Evolutionary conservation across 805 yeast genomes (phyloP).

Genomic region (Tanozyma kutaoensis): DNA sequence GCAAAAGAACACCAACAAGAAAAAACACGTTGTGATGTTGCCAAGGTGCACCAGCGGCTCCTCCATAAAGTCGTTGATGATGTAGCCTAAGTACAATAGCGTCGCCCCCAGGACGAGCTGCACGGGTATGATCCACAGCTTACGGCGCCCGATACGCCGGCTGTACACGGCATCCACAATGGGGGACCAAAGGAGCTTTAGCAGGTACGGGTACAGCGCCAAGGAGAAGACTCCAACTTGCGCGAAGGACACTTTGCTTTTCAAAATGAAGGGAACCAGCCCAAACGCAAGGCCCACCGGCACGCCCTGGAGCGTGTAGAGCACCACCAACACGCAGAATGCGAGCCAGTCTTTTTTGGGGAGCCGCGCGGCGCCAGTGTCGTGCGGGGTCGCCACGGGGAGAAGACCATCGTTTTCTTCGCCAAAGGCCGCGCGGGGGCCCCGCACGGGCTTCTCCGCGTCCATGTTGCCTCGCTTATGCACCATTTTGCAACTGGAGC

Average conservation of each 20-base stretch:
- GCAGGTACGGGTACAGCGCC: slow-evolving; percentile 90
- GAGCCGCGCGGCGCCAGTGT: slow-evolving; percentile 1
- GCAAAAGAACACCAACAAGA: slow-evolving; percentile 69
- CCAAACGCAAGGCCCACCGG: slow-evolving; percentile 97
- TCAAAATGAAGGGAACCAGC: slow-evolving; percentile 78
- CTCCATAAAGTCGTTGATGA: slow-evolving; percentile 36
- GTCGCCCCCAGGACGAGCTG: slow-evolving; percentile 69
- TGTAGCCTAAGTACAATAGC: slow-evolving; percentile 49
- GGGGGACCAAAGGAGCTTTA: slow-evolving; percentile 92
- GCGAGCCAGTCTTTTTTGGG: slow-evolving; percentile 5
- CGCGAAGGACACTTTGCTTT: slow-evolving; percentile 70
- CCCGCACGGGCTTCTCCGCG: too few species aligned
- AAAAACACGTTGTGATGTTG: slow-evolving; percentile 57
- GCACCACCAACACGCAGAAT: slow-evolving; percentile 54
- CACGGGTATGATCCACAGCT: slow-evolving; percentile 91
- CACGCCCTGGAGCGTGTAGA: slow-evolving; percentile 87
- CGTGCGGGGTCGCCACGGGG: too few species aligned
- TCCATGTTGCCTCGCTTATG: too few species aligned
- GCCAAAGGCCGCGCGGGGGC: too few species aligned
- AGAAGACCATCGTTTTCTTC: too few species aligned
- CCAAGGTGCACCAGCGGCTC: slow-evolving; percentile 37
- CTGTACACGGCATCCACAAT: slow-evolving; percentile 80
- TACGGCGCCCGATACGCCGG: slow-evolving; percentile 60
- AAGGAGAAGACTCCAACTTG: slow-evolving; percentile 85
- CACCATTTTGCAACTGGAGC: too few species aligned